Base-by-base conservation (phyloP, 495 filamentous ascomycete species). In the Amniculicola lignicola region DNA sequence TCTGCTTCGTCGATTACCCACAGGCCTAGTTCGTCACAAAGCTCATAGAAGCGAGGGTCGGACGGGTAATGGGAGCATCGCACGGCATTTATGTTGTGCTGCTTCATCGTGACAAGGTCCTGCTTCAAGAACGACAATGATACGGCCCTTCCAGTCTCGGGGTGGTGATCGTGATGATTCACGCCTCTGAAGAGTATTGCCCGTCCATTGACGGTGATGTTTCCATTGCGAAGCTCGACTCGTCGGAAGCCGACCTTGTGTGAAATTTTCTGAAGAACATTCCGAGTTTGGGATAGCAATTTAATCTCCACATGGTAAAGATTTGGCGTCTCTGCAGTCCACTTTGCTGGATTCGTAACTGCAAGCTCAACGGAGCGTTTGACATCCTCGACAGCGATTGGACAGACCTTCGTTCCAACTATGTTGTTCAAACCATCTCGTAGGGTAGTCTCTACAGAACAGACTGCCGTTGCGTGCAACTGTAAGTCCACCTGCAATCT, bases 1-100 rank as follows among this genome's bases (percentile, higher is more conserved):
- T 89, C 84, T 0, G 82, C 81, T 64, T 89, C 85, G 46, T 87
- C 84, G 54, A 88, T 83, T 10, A 88, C 75, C 73, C 79, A 88
- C 23, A 89, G 69, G 0, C 85, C 85, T 23, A 87, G 66, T 60
- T 88, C 82, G 55, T 88, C 82, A 35, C 78, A 79, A 1, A 88
- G 66, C n/a, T 81, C 77, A 43, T 81, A 80, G 11, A 68, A 21
- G 1, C 56, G 50, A 10, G 59, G 46, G 45, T 68, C 59, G 18
- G 55, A 54, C 2, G 63, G 59, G 11, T 68, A 50, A 54, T 68
- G 65, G 7, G 54, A 63, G 11, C 55, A 57, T 1, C 65, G 54
- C 21, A 66, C 56, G 9, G 65, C 55, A 29, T 68, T 65, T 29
- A 68, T 63, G 49, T 68, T 68, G 63, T 66, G 59, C 1, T 24